phyloP scores from a whole-genome alignment of 306 rosid genomes.

The Sesbania bispinosa region DNA sequence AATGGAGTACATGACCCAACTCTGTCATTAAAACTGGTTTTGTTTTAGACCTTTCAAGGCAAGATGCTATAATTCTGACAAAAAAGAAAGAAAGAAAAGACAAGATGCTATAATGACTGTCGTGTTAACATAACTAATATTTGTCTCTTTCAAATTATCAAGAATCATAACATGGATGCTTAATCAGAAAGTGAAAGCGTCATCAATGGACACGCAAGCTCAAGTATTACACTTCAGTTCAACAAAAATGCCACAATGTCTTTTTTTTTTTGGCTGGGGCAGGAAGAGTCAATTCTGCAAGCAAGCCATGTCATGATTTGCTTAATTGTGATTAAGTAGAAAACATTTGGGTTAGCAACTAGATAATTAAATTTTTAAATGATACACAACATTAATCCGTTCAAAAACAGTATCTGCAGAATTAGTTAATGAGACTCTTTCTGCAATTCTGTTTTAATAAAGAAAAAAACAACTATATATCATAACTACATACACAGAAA shows the following conservation, averaged over 20 bases:
- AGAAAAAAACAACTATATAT: too few relatives aligned
- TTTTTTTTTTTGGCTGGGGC: neutral
- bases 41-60: neutral
- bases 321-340: neutral
- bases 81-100: too few relatives aligned
- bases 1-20: neutral
- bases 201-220: neutral
- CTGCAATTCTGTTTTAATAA: neutral
- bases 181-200: slow-evolving; percentile 3
- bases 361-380: neutral
- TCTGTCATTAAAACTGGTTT: neutral
- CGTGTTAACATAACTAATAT: too few relatives aligned
- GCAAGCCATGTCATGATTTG: neutral
- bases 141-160: neutral
- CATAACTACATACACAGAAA: neutral
- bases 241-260: neutral
- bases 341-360: neutral
- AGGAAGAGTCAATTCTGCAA: slow-evolving; percentile 2
- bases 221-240: neutral
- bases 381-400: neutral
- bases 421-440: neutral
- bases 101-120: neutral
- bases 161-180: slow-evolving; percentile 13
- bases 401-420: neutral
- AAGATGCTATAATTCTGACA: too few relatives aligned